Conservation (phyloP, 2,329 filamentous ascomycete genomes). For the Cladophialophora exuberans region DNA sequence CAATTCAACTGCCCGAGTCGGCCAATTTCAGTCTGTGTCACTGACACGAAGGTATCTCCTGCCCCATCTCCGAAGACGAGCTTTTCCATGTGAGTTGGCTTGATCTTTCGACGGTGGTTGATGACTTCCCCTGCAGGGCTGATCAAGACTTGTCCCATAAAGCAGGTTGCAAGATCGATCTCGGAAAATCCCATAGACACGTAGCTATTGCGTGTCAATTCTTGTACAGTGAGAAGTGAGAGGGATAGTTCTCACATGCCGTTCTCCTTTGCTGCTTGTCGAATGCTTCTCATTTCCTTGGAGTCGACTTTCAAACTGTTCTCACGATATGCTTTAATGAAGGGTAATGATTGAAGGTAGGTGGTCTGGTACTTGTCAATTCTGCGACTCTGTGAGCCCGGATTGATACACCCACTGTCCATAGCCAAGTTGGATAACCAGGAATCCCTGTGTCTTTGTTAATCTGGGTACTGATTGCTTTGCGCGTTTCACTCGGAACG, state of each 20-base stretch:
- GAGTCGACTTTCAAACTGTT: background rate
- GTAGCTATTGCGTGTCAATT: background rate
- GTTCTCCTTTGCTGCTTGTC: background rate
- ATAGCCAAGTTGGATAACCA: background rate
- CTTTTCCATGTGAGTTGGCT: conserved; percentile 1
- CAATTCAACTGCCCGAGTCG: background rate
- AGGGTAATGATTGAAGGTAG: background rate
- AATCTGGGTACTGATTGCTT: background rate
- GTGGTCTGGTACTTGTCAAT: background rate
- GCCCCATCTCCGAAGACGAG: background rate
- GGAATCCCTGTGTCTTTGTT: background rate
- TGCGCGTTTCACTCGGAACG: background rate
- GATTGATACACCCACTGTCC: background rate
- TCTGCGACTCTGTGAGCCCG: background rate
- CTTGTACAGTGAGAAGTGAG: too few relatives aligned
- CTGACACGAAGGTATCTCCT: background rate
- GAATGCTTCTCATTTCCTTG: background rate
- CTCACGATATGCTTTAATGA: background rate
- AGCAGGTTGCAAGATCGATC: background rate
- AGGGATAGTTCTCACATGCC: too few relatives aligned
- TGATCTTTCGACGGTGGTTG: background rate
- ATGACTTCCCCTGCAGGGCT: background rate
- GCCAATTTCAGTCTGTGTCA: background rate
- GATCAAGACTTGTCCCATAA: background rate
- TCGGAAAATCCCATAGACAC: background rate